Percentiles rank a stretch among this genome's conserved stretches.
Conservation (phyloP, 208 protist genomes). For the Jaenimonas drosophilae region DNA sequence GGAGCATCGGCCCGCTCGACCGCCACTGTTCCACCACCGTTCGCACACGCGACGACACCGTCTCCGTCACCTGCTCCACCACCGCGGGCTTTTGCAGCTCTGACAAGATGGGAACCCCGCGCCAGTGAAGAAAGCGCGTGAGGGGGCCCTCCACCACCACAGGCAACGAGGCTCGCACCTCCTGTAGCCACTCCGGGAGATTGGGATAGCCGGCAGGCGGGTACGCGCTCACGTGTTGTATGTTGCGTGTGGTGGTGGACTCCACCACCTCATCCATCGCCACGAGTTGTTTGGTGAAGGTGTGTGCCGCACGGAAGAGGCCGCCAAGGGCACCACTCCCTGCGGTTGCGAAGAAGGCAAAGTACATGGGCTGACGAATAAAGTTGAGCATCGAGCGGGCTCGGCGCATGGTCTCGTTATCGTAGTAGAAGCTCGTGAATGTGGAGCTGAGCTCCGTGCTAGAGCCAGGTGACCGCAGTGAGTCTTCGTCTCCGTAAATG, state of each 20-base stretch:
- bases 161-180: conserved; percentile 48
- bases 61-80: conserved; percentile 3
- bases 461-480: conserved; percentile 47
- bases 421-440: conserved; percentile 70
- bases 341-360: conserved; percentile 33
- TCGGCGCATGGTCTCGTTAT: conserved; percentile 32
- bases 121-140: conserved; percentile 19
- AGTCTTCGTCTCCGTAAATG: conserved; percentile 35
- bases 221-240: neutral
- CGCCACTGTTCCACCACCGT: no score
- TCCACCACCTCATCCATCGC: conserved; percentile 2
- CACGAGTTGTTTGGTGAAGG: conserved; percentile 6
- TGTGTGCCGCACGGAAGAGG: conserved; percentile 28
- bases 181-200: conserved; percentile 50
- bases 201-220: conserved; percentile 26
- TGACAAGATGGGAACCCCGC: conserved; percentile 50
- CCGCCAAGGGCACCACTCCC: conserved; percentile 29
- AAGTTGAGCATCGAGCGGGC: conserved; percentile 21
- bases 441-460: conserved; percentile 65
- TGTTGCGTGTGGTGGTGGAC: neutral
- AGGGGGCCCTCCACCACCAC: conserved; percentile 42
- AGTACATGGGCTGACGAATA: conserved; percentile 50
- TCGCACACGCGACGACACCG: conserved; percentile 7
- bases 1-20: no score
- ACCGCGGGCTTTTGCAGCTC: conserved; percentile 38